Evolutionary conservation across 2,329 filamentous ascomycete genomes (phyloP), one percentile per base, ranked within the genome.

Genomic region (Fusarium transvaalense): DNA sequence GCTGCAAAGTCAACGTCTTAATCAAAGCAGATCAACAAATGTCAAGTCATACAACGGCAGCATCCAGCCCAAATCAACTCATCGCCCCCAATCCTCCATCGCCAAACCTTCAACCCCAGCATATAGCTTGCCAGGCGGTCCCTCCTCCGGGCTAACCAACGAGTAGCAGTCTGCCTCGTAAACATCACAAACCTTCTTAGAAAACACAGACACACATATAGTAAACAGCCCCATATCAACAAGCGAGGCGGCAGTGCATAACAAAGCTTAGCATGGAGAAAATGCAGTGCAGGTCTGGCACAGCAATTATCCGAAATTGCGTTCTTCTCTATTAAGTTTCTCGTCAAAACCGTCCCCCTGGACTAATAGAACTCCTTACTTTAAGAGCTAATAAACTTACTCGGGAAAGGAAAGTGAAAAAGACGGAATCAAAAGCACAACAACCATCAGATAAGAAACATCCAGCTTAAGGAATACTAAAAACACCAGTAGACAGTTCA

Each of bases 271-370:
- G 41, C 25, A 27, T 25, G 21, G 14, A 25, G 23, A 21, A 27
- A 50, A 21, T 10, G n/a, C 23, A 29, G 25, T 25, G 6, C 38
- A 41, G 19, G 19, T 21, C 31, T 34, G 39, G 31, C 38, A 35
- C 23, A 37, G 31, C 23, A 54, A 27, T 47, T 55, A 55, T 35
- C 39, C 41, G 52, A 55, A 27, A 55, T 55, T 55, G 32, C 52
- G 19, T 37, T 37, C 17, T 29, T 17, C 34, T 37, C 15, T 35
- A 25, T 38, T 17, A 47, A 47, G 19, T 19, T 43, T 42, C 37
- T 48, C 6, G 17, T 14, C 13, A 23, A 25, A 38, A 35, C 23
- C 21, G 38, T 27, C 21, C 17, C 41, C 42, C 27, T 45, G 42
- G 25, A 45, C 42, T 47, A 35, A 23, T 23, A 19, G 25, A 48